Conservation (phyloP, 192 early-diverging fungal genomes). For the Obelidium mucronatum region DNA sequence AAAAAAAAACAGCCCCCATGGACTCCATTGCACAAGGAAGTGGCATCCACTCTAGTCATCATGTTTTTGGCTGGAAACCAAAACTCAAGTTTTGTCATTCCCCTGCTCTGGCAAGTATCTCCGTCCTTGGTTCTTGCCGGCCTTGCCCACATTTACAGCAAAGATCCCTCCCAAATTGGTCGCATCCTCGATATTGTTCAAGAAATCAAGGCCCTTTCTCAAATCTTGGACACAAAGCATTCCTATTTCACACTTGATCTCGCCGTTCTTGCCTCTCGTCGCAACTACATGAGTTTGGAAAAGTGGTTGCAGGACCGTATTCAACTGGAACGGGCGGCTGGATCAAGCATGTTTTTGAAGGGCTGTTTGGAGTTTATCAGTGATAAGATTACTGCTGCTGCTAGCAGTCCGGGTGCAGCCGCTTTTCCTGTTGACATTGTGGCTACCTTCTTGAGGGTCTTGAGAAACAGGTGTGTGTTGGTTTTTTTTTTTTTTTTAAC, state of each 20-base stretch:
- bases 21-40: constrained; percentile 59
- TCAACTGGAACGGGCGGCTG: constrained; percentile 42
- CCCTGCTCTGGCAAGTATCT: constrained; percentile 74
- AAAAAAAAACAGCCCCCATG: constrained; percentile 45
- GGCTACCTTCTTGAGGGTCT: constrained; percentile 70
- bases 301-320: constrained; percentile 85
- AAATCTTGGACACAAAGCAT: constrained; percentile 70
- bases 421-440: constrained; percentile 69
- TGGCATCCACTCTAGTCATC: constrained; percentile 64
- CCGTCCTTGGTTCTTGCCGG: constrained; percentile 65
- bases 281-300: constrained; percentile 82
- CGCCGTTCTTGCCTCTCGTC: constrained; percentile 77
- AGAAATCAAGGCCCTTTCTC: constrained; percentile 78
- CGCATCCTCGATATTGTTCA: constrained; percentile 81
- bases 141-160: constrained; percentile 73
- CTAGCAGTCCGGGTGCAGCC: neutral
- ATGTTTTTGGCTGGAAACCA: constrained; percentile 72
- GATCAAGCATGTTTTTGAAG: constrained; percentile 68
- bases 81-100: constrained; percentile 70
- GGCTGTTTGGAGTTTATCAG: constrained; percentile 80
- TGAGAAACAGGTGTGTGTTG: constrained; percentile 41
- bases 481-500: neutral
- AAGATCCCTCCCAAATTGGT: constrained; percentile 67
- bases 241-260: constrained; percentile 80
- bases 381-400: constrained; percentile 61